These are phyloP conservation scores for Venturia effusa DNA, from an alignment of 2,329 filamentous ascomycete species.

Conservation along the genomic window DNA sequence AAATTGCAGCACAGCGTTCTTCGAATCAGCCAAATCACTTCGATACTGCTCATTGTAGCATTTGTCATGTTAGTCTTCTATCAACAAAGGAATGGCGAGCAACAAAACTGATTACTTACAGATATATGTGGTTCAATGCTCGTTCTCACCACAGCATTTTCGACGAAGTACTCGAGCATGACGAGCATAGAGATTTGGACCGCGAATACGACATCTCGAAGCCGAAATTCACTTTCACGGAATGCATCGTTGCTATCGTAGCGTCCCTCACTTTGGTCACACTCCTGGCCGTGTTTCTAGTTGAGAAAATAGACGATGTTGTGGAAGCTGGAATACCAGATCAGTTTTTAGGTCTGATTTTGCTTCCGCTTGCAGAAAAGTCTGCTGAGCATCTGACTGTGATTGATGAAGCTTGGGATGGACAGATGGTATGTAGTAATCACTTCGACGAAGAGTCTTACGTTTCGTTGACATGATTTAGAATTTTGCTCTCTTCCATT, in stretches of 20 bases:
- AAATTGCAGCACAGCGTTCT: conserved; percentile 24
- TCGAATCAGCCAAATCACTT: conserved; percentile 25
- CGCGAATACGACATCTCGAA: conserved; percentile 48
- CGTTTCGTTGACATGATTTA: neutral
- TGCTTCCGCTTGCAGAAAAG: conserved; percentile 76
- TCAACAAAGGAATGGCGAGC: too few relatives aligned
- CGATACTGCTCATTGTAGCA: conserved; percentile 25
- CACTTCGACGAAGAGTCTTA: neutral
- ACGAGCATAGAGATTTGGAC: conserved; percentile 58
- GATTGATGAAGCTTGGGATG: conserved; percentile 73
- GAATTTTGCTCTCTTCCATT: conserved; percentile 70
- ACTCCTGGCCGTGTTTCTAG: conserved; percentile 62
- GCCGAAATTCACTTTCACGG: conserved; percentile 62
- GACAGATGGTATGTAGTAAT: conserved; percentile 34
- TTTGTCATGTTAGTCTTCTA: conserved; percentile 18
- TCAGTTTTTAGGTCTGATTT: conserved; percentile 55
- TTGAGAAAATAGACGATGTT: conserved; percentile 58
- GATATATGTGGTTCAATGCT: conserved; percentile 59
- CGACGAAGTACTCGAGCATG: conserved; percentile 59
- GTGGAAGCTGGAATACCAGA: conserved; percentile 41
- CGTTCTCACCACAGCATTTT: conserved; percentile 67
- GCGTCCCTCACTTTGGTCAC: conserved; percentile 59
- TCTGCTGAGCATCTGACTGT: conserved; percentile 76
- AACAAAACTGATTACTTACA: neutral
- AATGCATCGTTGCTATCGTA: conserved; percentile 55